A percentile compares a stretch with the other conserved stretches of the same genome.
These are phyloP conservation scores for Botrytis medusae DNA, from an alignment of 2,329 filamentous ascomycete genomes.

Conservation along the genomic window DNA sequence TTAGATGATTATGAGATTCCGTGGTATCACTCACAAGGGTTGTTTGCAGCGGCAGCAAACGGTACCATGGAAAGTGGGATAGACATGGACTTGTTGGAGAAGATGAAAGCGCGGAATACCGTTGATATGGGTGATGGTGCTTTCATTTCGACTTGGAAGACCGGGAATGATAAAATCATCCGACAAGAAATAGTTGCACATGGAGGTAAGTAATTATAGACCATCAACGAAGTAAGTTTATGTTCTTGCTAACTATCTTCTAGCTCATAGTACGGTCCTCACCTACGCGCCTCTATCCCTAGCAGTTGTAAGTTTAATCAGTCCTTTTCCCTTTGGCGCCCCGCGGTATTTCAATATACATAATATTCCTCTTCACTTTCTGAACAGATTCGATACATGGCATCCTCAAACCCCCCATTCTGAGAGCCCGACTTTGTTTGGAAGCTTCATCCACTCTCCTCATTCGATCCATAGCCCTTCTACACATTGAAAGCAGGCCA, in stretches of 20 bases:
- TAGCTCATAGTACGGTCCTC: conserved; percentile 70
- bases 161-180: conserved; percentile 37
- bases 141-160: conserved; percentile 40
- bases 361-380: background rate
- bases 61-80: conserved; percentile 46
- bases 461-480: background rate
- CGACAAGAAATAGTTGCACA: conserved; percentile 38
- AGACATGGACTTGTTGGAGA: conserved; percentile 31
- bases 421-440: background rate
- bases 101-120: conserved; percentile 38
- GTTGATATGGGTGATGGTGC: conserved; percentile 39
- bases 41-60: conserved; percentile 61
- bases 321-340: background rate
- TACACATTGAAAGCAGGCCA: background rate
- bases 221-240: conserved; percentile 24
- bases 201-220: conserved; percentile 35
- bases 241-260: background rate
- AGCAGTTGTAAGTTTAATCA: conserved; percentile 47
- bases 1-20: conserved; percentile 81
- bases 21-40: conserved; percentile 64
- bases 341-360: too few relatives aligned
- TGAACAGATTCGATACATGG: background rate
- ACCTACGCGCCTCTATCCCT: conserved; percentile 62
- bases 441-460: background rate
- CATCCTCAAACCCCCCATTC: background rate